phyloP scores from a whole-genome alignment of 306 rosid genomes.

The Cicer judaicum region DNA sequence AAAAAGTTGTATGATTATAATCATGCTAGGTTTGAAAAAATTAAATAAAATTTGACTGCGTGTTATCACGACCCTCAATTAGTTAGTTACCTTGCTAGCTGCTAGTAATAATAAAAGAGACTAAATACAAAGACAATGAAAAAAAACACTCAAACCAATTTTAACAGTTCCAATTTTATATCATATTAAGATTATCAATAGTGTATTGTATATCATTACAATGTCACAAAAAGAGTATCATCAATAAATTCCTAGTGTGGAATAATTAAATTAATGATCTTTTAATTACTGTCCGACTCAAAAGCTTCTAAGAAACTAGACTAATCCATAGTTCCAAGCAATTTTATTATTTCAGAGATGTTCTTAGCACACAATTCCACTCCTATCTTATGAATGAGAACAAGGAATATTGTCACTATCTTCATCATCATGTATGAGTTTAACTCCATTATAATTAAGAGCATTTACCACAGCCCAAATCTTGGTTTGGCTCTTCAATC shows the following conservation, averaged over 20 bases:
- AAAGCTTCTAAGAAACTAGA: conserved; percentile 13
- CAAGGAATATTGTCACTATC: conserved; percentile 48
- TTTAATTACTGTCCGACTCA: too few relatives aligned
- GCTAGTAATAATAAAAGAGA: neutral
- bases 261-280: neutral
- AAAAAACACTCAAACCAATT: neutral
- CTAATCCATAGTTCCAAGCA: neutral
- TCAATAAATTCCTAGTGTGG: conserved; percentile 1
- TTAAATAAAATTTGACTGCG: neutral
- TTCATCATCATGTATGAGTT: conserved; percentile 66
- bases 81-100: neutral
- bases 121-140: neutral
- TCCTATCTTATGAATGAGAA: conserved; percentile 34
- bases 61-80: neutral
- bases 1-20: too few relatives aligned
- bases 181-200: neutral
- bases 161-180: neutral
- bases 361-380: conserved; percentile 13
- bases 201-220: neutral
- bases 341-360: conserved; percentile 8
- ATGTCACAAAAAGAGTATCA: neutral
- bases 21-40: neutral
- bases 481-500: conserved; percentile 80
- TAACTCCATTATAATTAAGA: conserved; percentile 73
- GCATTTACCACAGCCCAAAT: conserved; percentile 87